phyloP scores from a whole-genome alignment of 805 yeast species.

The Candida nemodendra region DNA sequence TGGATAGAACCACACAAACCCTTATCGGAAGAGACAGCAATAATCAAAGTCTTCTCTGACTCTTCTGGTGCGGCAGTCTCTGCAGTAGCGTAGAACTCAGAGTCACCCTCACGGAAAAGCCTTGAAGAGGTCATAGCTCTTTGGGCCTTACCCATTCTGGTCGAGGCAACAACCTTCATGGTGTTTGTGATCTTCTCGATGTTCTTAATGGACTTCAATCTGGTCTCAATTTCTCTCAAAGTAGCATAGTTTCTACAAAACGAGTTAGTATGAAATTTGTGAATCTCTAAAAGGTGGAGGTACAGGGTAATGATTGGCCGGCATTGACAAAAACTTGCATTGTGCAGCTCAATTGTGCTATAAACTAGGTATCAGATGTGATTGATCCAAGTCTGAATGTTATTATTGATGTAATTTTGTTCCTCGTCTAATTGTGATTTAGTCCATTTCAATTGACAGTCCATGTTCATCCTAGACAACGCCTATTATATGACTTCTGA shows the following conservation, averaged over 20 bases:
- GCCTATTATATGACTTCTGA: too few species aligned
- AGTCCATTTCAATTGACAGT: too few species aligned
- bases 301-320: too few species aligned
- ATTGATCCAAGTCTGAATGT: too few species aligned
- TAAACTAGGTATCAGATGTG: too few species aligned
- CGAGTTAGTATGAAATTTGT: too few species aligned
- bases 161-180: conserved; percentile 98
- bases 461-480: too few species aligned
- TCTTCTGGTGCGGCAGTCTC: conserved; percentile 62
- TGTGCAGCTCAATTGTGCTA: too few species aligned
- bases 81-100: conserved; percentile 75
- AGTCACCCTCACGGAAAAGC: conserved; percentile 76
- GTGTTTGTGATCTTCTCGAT: conserved; percentile 99
- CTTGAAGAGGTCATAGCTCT: conserved; percentile 89
- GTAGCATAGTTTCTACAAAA: conserved; percentile 89
- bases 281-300: too few species aligned
- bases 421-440: too few species aligned
- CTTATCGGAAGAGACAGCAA: conserved; percentile 94
- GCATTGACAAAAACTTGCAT: too few species aligned
- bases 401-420: too few species aligned
- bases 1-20: conserved; percentile 99
- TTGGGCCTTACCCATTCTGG: conserved; percentile 93
- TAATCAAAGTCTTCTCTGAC: conserved; percentile 62
- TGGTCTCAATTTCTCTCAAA: conserved; percentile 95
- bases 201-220: conserved; percentile 97